phyloP scores from a whole-genome alignment of 345 rosid genomes.

The Rhizophora mangle region DNA sequence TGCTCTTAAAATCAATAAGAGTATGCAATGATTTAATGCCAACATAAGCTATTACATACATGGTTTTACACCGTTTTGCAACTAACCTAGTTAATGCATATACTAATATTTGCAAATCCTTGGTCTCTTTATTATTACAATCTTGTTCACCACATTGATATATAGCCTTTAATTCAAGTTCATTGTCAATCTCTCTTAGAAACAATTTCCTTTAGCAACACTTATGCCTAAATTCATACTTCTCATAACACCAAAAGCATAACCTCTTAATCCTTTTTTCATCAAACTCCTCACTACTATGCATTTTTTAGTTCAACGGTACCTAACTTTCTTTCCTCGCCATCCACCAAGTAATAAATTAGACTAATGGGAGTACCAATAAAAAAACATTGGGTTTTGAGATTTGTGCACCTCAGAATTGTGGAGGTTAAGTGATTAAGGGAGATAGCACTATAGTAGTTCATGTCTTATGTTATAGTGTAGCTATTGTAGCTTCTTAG shows the following conservation, averaged over 20 bases:
- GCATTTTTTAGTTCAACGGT: background rate
- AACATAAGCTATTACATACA: background rate
- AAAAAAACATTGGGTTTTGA: background rate
- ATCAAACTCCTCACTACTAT: background rate
- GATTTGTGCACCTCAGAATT: background rate
- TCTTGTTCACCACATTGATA: background rate
- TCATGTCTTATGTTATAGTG: background rate
- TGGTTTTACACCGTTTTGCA: background rate
- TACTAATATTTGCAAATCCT: background rate
- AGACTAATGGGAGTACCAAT: background rate
- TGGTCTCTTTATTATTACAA: background rate
- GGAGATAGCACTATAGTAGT: background rate
- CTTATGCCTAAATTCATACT: background rate
- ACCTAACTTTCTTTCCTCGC: background rate
- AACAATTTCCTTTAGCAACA: background rate
- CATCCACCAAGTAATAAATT: background rate
- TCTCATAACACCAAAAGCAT: constrained; percentile 1
- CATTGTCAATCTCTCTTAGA: background rate
- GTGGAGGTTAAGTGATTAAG: background rate
- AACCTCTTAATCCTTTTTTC: background rate
- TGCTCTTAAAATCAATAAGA: background rate
- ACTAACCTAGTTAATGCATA: background rate
- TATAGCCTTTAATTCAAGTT: background rate
- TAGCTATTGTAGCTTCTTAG: background rate
- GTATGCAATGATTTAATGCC: background rate